Conservation (phyloP, 2,329 filamentous ascomycete species). For the Scleromitrula shiraiana region DNA sequence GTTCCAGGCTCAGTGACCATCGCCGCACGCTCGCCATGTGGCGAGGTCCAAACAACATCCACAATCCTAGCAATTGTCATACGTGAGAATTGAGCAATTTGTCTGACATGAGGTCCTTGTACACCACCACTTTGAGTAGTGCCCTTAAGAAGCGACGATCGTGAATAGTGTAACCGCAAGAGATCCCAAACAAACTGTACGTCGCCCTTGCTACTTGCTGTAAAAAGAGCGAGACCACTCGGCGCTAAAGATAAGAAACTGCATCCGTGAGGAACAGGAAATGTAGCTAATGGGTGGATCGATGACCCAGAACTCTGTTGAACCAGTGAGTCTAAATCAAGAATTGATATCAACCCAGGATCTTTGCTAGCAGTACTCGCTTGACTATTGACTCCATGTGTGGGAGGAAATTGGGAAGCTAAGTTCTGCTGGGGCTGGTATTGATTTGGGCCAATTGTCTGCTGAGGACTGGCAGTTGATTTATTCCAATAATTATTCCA, state of each 20-base stretch:
- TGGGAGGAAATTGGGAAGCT: conserved; percentile 59
- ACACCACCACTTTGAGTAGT: conserved; percentile 33
- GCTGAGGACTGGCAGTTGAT: conserved; percentile 34
- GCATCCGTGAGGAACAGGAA: conserved; percentile 64
- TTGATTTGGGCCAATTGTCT: conserved; percentile 36
- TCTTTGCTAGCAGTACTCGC: conserved; percentile 45
- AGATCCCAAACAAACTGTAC: conserved; percentile 77
- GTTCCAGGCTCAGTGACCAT: conserved; percentile 94
- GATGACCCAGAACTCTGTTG: conserved; percentile 38
- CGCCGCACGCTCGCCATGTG: conserved; percentile 73
- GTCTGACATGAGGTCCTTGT: conserved; percentile 58
- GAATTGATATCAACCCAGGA: conserved; percentile 64
- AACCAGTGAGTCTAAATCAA: conserved; percentile 58
- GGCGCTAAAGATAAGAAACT: conserved; percentile 76
- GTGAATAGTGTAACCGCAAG: conserved; percentile 55
- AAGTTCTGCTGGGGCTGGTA: conserved; percentile 25
- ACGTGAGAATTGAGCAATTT: conserved; percentile 80
- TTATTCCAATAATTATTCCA: conserved; percentile 78
- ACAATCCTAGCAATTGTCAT: conserved; percentile 88
- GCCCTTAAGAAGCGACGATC: conserved; percentile 50
- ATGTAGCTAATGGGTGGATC: conserved; percentile 59
- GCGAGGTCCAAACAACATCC: conserved; percentile 80
- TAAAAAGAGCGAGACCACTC: conserved; percentile 65
- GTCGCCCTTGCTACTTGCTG: conserved; percentile 76
- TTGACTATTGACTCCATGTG: conserved; percentile 57